Base-by-base conservation (phyloP, 495 filamentous ascomycete species). In the Recurvomyces mirabilis region DNA sequence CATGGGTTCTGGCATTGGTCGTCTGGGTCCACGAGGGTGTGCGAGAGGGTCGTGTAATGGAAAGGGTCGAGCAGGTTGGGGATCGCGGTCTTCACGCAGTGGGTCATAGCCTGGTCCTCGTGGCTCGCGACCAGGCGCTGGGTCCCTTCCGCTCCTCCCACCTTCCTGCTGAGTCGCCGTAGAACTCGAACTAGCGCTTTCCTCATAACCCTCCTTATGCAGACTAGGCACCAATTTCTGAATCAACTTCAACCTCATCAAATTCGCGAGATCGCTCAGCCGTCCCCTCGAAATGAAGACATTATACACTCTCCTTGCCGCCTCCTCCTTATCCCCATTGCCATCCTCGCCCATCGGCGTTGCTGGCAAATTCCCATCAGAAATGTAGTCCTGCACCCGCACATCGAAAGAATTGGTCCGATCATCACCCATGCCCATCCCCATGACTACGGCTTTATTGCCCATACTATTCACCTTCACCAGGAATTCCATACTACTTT, bases 401-500 rank as follows among this genome's bases (percentile, higher is more conserved):
- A 93, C 53, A 28, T 94, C 87, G 58, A 91, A 78, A 13, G 78
- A 75, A 38, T 74, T 70, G 39, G 86, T 88, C 53, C 80, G 78
- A 44, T 95, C 86, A 57, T 87, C 82, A 23, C 81, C 82, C 20
- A 86, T 56, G 6, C 73, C 86, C 24, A 94, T 64, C 11, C 77
- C 91, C 55, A 83, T 76, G 41, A 94, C 69, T 35, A 94, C 80
- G 17, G 80, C 81, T 60, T 93, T 94, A 53, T 71, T 70, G 38
- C 87, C 87, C 32, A 96, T 68, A 12, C 89, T 78, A 63, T 78
- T 82, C 51, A 89, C 63, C 58, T 85, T 87, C 39, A 96, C 55
- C 10, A 95, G 67, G 57, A 81, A 96, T 48, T 81, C 71, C 69
- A 91, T 83, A 12, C 87, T 76, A 0, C 87, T 93, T 60, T 95